Evolutionary conservation across 2,329 filamentous ascomycete genomes (phyloP), one percentile per base, ranked within the genome.

Genomic region (Penicillium sclerotiorum): DNA sequence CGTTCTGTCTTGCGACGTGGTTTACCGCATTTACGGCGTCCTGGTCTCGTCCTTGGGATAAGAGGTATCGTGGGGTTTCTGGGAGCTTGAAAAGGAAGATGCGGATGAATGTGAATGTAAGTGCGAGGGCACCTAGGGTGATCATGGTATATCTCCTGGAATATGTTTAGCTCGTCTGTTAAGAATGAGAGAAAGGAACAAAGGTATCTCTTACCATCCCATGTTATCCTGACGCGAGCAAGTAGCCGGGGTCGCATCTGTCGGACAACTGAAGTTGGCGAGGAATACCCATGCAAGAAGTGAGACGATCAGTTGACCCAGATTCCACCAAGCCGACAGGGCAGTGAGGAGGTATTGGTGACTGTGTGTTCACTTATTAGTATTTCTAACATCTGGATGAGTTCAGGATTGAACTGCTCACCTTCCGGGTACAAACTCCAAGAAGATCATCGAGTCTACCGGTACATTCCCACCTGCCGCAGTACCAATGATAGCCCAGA

Each of bases 11-110:
- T 1, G 63, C 61, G 33, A 66, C 60, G n/a, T 65, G 70, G 42
- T 79, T 75, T 3, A 82, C 70, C 0, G 74, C 73, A 12, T 73
- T 66, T 2, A 82, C 73, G 3, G 78, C 78, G 22, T 80, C 69
- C 20, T 68, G 69, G 21, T 82, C 76, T 2, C 68, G 55, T 22
- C 64, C 62, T 33, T 60, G 55, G 13, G 63, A 65, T 11, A 67
- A 55, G 0, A 66, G 55, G 21, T 64, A 67, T n/a, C 62, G 47
- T 6, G 64, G 64, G 2, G 64, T 65, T 43, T 67, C 63, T 11
- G 64, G 63, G 2, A 67, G 47, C 23, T 58, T 66, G 55, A 67
- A 66, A 12, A 61, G 17, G 13, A 66, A 63, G 13, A 61, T 57
- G 5, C 64, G 64, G 28, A 63, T 53, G 28, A 64, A 48, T 0